A percentile compares a stretch with the other conserved stretches of the same genome.
phyloP scores from a whole-genome alignment of 345 rosid species.

The Populus pruinosa region DNA sequence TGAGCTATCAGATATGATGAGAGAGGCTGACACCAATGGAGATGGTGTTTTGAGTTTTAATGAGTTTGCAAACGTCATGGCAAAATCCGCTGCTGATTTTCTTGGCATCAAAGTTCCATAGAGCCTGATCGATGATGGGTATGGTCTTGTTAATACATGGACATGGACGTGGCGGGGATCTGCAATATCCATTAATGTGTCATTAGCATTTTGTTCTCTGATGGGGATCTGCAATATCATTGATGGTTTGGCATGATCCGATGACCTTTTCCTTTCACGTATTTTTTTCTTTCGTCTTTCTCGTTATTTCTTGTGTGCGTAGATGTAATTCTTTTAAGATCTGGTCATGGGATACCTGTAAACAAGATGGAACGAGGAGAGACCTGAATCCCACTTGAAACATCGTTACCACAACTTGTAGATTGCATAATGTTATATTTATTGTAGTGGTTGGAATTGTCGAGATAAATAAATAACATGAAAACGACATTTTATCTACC shows the following conservation, averaged over 20 bases:
- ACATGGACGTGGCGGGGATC: neutral
- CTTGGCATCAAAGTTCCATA: slow-evolving; percentile 39
- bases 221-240: neutral
- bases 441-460: neutral
- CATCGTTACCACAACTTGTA: neutral
- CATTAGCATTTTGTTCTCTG: neutral
- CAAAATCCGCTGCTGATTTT: slow-evolving; percentile 71
- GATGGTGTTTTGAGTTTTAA: slow-evolving; percentile 86
- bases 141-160: neutral
- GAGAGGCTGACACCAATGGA: slow-evolving; percentile 78
- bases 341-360: neutral
- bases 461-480: neutral
- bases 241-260: neutral
- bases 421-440: neutral
- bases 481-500: neutral
- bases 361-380: slow-evolving; percentile 1
- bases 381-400: neutral
- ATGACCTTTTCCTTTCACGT: neutral
- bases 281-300: neutral
- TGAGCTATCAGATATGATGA: slow-evolving; percentile 85
- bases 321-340: neutral
- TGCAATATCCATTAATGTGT: neutral
- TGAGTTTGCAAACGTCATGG: slow-evolving; percentile 76
- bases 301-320: neutral
- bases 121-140: neutral